A percentile compares a stretch with the other conserved stretches of the same genome.
Evolutionary conservation across 371 early-diverging fungal species (phyloP).

Genomic region (Rhizopus stolonifer): DNA sequence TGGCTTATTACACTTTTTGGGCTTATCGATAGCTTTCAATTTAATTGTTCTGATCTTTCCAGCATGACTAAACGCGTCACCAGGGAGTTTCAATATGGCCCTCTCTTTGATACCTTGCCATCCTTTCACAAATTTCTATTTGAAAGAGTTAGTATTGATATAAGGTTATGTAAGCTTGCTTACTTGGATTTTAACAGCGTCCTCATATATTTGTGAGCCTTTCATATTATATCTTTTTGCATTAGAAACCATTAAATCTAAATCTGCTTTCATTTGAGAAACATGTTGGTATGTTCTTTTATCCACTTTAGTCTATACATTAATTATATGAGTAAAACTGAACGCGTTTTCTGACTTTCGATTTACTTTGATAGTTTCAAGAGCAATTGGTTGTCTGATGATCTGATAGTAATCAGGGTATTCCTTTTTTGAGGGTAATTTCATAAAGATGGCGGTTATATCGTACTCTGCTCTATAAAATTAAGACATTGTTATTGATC

Average conservation of each 20-base stretch:
- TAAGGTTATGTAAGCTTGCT: no score
- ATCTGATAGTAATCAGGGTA: conserved; percentile 92
- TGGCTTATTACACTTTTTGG: conserved; percentile 18
- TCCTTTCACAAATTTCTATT: conserved; percentile 37
- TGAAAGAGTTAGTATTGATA: no score
- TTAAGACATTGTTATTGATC: no score
- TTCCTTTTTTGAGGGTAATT: conserved; percentile 71
- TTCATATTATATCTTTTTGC: conserved; percentile 79
- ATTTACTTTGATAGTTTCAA: conserved; percentile 62
- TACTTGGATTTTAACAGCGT: conserved; percentile 69
- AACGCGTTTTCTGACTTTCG: background rate
- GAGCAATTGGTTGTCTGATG: conserved; percentile 82
- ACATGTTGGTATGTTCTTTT: conserved; percentile 53
- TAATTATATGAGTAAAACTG: background rate
- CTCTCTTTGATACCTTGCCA: conserved; percentile 30
- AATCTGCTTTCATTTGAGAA: conserved; percentile 62
- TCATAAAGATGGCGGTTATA: conserved; percentile 67
- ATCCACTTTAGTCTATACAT: conserved; percentile 42
- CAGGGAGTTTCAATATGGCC: conserved; percentile 35
- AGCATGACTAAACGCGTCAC: conserved; percentile 29
- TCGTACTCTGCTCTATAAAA: conserved; percentile 51
- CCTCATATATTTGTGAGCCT: conserved; percentile 74
- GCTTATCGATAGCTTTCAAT: conserved; percentile 40
- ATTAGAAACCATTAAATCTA: conserved; percentile 74
- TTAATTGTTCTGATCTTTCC: conserved; percentile 40